phyloP scores from a whole-genome alignment of 805 yeast genomes.

The Lipomyces starkeyi region DNA sequence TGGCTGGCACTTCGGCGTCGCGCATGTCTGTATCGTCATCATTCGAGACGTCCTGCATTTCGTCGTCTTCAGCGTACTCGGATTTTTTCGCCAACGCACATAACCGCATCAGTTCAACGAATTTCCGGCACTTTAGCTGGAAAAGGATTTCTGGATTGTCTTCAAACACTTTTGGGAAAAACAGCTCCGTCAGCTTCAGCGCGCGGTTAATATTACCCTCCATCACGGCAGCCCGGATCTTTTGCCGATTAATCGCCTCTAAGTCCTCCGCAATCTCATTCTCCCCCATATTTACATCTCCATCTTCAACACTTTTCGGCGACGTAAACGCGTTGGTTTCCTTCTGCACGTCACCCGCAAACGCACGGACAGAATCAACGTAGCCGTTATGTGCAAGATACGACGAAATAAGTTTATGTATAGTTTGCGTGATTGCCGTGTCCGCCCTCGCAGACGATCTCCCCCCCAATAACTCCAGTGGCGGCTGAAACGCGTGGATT shows the following conservation, averaged over 20 bases:
- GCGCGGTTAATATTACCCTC: constrained; percentile 56
- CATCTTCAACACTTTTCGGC: background rate
- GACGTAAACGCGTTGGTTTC: constrained; percentile 32
- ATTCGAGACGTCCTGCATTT: constrained; percentile 25
- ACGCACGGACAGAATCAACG: constrained; percentile 58
- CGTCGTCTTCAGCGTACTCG: constrained; percentile 24
- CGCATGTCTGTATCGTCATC: constrained; percentile 8
- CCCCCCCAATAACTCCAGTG: constrained; percentile 17
- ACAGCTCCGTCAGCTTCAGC: constrained; percentile 47
- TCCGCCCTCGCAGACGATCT: constrained; percentile 25
- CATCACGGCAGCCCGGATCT: constrained; percentile 52
- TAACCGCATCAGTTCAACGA: constrained; percentile 50
- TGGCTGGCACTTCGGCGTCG: constrained; percentile 2
- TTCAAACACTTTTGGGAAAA: constrained; percentile 51
- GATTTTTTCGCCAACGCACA: constrained; percentile 29
- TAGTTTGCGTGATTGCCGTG: constrained; percentile 37
- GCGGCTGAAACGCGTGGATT: constrained; percentile 29
- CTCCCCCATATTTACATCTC: constrained; percentile 43
- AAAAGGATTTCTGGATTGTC: constrained; percentile 49
- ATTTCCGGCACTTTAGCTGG: constrained; percentile 52
- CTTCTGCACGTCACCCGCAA: constrained; percentile 51
- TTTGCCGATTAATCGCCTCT: constrained; percentile 53
- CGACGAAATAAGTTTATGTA: constrained; percentile 50
- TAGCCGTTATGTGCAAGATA: constrained; percentile 67
- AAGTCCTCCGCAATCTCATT: constrained; percentile 46